Base-by-base conservation (phyloP, 2,329 filamentous ascomycete genomes). In the Sordariomycetes sp. region DNA sequence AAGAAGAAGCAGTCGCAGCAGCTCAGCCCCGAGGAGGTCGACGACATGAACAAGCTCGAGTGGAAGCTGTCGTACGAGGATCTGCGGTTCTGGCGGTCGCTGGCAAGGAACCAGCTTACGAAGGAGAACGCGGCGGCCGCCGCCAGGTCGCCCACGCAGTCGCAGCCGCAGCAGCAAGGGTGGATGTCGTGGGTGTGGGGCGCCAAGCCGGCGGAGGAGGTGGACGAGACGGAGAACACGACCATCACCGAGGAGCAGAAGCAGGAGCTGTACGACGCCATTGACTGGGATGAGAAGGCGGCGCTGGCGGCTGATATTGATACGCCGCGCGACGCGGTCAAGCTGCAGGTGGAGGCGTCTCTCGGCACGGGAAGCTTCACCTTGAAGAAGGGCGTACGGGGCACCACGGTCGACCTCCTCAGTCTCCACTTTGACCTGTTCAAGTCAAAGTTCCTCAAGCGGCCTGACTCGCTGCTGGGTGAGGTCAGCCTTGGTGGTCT, bases 251-350 rank as follows among this genome's bases (percentile, higher is more conserved):
- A 99, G 61, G 87, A 97, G 71, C 92, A 99, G 70, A 87, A 93
- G 50, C 91, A 97, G 69, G 93, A 99, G 72, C 81, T 99, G 11
- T 99, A 97, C 70, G 88, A 95, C 64, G 95, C 90, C 55, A 99
- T 99, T 65, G 94, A 97, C 66, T 99, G 93, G 86, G 90, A 99
- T 62, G 94, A 99, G 72, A 97, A 97, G 76, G 86, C 92, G 60
- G 89, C 88, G 1, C 80, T 99, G 46, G 80, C 90, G 0, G 91
- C 96, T 64, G 87, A 88, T 50, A 86, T 99, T 3, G 94, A 99
- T 64, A 79, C 91, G 35, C 95, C 95, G 0, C 84, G 89, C 58
- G 94, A 99, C 65, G 90, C 90, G 11, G 80, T 99, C 66, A 97
- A 97, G 72, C 79, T 97, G 70, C 90, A 97, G 68, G 77, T 99